phyloP scores from a whole-genome alignment of 2,329 filamentous ascomycete genomes.

The Clarireedia homoeocarpa region DNA sequence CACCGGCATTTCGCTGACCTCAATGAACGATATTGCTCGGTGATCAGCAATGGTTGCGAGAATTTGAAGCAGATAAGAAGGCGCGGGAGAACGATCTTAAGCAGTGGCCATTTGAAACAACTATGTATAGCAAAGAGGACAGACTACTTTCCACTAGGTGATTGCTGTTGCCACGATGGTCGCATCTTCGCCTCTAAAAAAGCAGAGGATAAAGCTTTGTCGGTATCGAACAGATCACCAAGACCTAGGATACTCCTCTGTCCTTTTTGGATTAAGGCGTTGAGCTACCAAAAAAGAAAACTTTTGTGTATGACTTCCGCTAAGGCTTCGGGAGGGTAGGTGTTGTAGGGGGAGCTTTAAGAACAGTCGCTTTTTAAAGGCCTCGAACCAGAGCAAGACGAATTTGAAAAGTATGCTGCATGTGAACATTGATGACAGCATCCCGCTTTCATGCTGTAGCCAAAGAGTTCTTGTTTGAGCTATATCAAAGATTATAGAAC shows the following conservation, averaged over 20 bases:
- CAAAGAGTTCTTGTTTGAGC: constrained; percentile 12
- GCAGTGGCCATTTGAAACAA: constrained; percentile 7
- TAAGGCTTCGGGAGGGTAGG: constrained; percentile 21
- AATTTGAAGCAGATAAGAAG: no score
- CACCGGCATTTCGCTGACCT: no score
- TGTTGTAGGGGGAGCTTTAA: constrained; percentile 1
- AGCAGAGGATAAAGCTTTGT: constrained; percentile 7
- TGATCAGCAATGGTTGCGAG: no score
- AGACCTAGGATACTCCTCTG: constrained; percentile 22
- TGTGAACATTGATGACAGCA: constrained; percentile 5
- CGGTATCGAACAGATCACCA: constrained; percentile 21
- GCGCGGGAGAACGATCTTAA: no score
- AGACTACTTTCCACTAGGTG: not conserved
- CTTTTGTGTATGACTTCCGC: constrained; percentile 27
- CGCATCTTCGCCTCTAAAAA: not conserved
- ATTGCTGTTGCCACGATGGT: not conserved
- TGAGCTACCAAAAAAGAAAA: constrained; percentile 31
- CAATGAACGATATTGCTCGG: no score
- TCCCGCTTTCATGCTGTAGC: not conserved
- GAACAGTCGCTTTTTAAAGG: constrained; percentile 10
- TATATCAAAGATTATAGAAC: constrained; percentile 10
- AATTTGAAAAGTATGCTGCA: constrained; percentile 4
- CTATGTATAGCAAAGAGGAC: not conserved
- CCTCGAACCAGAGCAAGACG: constrained; percentile 12
- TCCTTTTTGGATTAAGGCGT: constrained; percentile 26